Conservation (phyloP, 1,139 yeast species). For the Blastobotrys elegans region DNA sequence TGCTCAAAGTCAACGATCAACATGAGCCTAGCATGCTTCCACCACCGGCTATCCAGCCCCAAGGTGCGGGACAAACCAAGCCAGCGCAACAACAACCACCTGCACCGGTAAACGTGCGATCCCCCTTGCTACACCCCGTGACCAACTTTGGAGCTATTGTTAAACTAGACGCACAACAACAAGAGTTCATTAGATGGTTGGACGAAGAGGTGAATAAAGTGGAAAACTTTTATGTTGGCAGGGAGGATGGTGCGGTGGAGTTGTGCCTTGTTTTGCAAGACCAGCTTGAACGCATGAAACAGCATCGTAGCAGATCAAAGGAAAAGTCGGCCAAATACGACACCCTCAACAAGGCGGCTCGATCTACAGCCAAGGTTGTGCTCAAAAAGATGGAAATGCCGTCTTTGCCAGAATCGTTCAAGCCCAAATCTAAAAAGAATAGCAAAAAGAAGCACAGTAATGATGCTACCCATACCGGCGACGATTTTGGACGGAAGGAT, state of each 20-base stretch:
- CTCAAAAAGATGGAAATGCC: slow-evolving; percentile 31
- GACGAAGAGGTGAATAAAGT: slow-evolving; percentile 55
- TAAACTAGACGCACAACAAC: neutral
- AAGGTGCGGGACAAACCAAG: neutral
- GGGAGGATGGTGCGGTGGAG: slow-evolving; percentile 56
- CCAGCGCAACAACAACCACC: neutral
- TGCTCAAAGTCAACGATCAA: neutral
- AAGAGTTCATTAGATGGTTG: slow-evolving; percentile 57
- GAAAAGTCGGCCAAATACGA: slow-evolving; percentile 17
- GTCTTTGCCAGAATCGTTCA: slow-evolving; percentile 27
- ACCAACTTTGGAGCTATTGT: neutral
- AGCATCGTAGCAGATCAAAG: slow-evolving; percentile 41
- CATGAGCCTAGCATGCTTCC: neutral
- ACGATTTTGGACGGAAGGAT: slow-evolving; percentile 16
- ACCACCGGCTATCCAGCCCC: neutral
- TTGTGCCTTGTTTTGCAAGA: slow-evolving; percentile 60
- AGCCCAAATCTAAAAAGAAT: slow-evolving; percentile 5
- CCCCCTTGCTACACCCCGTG: slow-evolving; percentile 26
- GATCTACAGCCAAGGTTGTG: slow-evolving; percentile 21
- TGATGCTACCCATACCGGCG: neutral
- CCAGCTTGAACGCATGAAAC: slow-evolving; percentile 59
- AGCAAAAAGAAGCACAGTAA: slow-evolving; percentile 4
- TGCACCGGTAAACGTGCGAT: slow-evolving; percentile 24
- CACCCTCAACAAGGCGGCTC: slow-evolving; percentile 23
- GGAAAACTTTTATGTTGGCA: slow-evolving; percentile 53